A percentile compares a stretch with the other conserved stretches of the same genome.
Evolutionary conservation across 805 yeast species (phyloP).

Genomic region (Candida maesae): DNA sequence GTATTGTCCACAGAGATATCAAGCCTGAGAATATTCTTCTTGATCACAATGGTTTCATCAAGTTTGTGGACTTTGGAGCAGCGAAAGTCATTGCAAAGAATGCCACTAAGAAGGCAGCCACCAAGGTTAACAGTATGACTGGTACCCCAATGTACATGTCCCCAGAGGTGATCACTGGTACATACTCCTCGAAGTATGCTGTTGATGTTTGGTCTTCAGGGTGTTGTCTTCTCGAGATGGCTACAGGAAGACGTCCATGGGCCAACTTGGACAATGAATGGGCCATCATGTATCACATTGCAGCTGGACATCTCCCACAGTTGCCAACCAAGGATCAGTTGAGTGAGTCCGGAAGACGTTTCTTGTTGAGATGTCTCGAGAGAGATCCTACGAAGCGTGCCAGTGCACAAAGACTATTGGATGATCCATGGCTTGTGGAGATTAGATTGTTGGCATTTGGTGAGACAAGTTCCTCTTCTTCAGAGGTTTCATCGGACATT

Average conservation of each 20-base stretch:
- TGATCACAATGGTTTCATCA: slow-evolving; percentile 89
- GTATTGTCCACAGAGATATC: slow-evolving; percentile 94
- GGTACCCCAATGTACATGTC: slow-evolving; percentile 99
- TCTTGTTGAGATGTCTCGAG: slow-evolving; percentile 71
- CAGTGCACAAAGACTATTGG: slow-evolving; percentile 77
- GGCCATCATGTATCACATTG: slow-evolving; percentile 98
- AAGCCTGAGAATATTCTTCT: slow-evolving; percentile 91
- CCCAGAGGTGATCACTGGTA: slow-evolving; percentile 90
- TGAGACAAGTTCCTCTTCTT: slow-evolving; percentile 30
- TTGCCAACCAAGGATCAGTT: slow-evolving; percentile 78
- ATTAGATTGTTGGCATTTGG: slow-evolving; percentile 70
- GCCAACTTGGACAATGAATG: slow-evolving; percentile 92
- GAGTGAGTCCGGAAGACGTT: slow-evolving; percentile 65
- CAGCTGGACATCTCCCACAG: slow-evolving; percentile 89
- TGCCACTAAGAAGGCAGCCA: slow-evolving; percentile 39
- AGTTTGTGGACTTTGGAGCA: slow-evolving; percentile 97
- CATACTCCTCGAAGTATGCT: slow-evolving; percentile 35
- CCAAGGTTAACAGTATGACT: slow-evolving; percentile 39
- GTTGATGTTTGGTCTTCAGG: slow-evolving; percentile 95
- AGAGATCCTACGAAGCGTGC: slow-evolving; percentile 80
- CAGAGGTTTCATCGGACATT: slow-evolving; percentile 25
- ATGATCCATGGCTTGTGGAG: slow-evolving; percentile 85
- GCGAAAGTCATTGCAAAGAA: slow-evolving; percentile 75
- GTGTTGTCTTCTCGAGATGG: slow-evolving; percentile 94
- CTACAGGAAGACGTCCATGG: slow-evolving; percentile 96